phyloP scores from a whole-genome alignment of 495 filamentous ascomycete genomes.

The Hypoxylon lienhwacheense region DNA sequence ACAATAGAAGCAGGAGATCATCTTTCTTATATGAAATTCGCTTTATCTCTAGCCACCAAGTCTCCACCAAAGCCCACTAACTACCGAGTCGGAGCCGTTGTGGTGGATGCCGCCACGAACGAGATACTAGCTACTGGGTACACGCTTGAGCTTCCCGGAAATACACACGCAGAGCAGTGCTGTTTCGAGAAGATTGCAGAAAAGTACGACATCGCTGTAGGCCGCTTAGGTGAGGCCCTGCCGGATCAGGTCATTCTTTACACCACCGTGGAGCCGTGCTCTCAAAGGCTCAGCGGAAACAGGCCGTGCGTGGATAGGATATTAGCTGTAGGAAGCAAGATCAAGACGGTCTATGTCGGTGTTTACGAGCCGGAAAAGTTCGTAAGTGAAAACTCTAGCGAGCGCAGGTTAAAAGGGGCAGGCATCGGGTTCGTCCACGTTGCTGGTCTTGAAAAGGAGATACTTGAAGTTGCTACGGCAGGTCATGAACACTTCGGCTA shows the following conservation, averaged over 20 bases:
- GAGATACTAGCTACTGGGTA: conserved; percentile 81
- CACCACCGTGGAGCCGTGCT: conserved; percentile 95
- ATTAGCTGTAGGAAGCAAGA: conserved; percentile 59
- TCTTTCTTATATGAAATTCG: conserved; percentile 66
- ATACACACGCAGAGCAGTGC: conserved; percentile 95
- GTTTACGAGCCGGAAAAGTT: conserved; percentile 88
- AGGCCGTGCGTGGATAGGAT: conserved; percentile 81
- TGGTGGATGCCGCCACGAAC: conserved; percentile 62
- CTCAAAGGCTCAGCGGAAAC: conserved; percentile 77
- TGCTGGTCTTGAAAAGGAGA: conserved; percentile 76
- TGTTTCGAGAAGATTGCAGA: conserved; percentile 76
- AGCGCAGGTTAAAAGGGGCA: conserved; percentile 65
- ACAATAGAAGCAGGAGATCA: conserved; percentile 55
- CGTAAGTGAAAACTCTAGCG: conserved; percentile 76
- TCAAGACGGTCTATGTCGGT: conserved; percentile 83
- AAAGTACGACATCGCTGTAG: conserved; percentile 53
- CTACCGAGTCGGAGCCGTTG: conserved; percentile 86
- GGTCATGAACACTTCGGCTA: conserved; percentile 62
- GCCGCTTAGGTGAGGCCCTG: conserved; percentile 57
- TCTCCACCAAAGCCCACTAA: conserved; percentile 87
- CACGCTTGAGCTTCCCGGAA: conserved; percentile 86
- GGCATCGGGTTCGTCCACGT: conserved; percentile 76
- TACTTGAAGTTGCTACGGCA: conserved; percentile 75
- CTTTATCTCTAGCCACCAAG: conserved; percentile 70
- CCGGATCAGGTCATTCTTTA: conserved; percentile 67